phyloP scores from a whole-genome alignment of 2,329 filamentous ascomycete genomes.

The Venturia nashicola region DNA sequence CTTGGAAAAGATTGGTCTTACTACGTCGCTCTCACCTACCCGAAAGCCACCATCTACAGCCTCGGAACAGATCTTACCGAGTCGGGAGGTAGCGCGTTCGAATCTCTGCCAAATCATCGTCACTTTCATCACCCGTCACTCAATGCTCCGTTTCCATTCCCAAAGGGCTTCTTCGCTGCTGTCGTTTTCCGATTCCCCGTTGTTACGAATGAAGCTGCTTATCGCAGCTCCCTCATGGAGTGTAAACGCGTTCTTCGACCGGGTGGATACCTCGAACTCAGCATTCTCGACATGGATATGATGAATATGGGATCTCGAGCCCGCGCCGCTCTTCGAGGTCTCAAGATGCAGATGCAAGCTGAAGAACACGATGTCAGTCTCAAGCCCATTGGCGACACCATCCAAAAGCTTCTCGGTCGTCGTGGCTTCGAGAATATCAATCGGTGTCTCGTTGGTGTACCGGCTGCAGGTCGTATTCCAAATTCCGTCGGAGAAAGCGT shows the following conservation, averaged over 20 bases:
- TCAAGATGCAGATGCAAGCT: conserved; percentile 59
- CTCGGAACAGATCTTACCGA: conserved; percentile 30
- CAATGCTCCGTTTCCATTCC: conserved; percentile 29
- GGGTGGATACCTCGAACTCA: conserved; percentile 67
- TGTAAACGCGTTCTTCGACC: conserved; percentile 67
- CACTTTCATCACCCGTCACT: conserved; percentile 12
- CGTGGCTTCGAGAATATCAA: conserved; percentile 62
- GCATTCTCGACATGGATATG: conserved; percentile 66
- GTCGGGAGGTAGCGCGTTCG: conserved; percentile 34
- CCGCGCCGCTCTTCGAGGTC: conserved; percentile 52
- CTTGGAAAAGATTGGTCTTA: conserved; percentile 87
- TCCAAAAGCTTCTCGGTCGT: conserved; percentile 55
- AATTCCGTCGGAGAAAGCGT: conserved; percentile 21
- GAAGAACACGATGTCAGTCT: conserved; percentile 49
- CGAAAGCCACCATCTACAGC: conserved; percentile 63
- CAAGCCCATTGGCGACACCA: conserved; percentile 37
- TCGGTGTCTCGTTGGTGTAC: conserved; percentile 65
- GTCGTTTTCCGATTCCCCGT: conserved; percentile 68
- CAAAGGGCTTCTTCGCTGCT: conserved; percentile 60
- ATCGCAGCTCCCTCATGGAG: conserved; percentile 60
- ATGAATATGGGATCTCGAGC: conserved; percentile 69
- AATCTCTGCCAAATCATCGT: conserved; percentile 32
- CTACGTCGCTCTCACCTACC: conserved; percentile 71
- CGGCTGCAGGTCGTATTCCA: conserved; percentile 45
- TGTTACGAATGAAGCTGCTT: conserved; percentile 54